Conservation (phyloP, 140 eudicot species). For the Eryngium alpinum region DNA sequence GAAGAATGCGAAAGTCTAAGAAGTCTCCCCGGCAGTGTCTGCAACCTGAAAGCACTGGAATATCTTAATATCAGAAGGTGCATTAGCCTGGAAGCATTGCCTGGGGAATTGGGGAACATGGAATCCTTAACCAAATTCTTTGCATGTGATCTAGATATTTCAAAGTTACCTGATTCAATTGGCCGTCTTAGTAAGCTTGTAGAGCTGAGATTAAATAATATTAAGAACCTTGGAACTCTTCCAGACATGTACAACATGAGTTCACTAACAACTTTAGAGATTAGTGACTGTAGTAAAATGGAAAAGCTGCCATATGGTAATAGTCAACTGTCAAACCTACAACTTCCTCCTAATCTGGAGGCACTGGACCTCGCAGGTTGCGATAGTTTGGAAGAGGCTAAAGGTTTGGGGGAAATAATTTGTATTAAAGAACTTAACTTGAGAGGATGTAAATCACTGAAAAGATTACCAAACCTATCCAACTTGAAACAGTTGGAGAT, state of each 20-base stretch:
- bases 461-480: background rate
- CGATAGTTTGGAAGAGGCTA: too few species aligned
- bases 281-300: background rate
- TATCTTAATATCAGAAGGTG: too few species aligned
- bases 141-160: background rate
- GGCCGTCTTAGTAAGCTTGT: background rate
- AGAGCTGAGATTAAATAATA: background rate
- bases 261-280: background rate
- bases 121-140: too few species aligned
- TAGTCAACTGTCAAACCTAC: background rate
- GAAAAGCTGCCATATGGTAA: background rate
- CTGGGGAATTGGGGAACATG: too few species aligned
- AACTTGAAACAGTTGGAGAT: background rate
- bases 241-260: background rate
- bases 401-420: too few species aligned
- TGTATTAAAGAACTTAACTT: too few species aligned
- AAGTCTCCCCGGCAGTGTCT: too few species aligned
- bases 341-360: slow-evolving; percentile 2
- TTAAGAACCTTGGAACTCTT: background rate
- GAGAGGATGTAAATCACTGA: background rate
- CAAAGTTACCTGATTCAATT: background rate
- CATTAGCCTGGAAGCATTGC: too few species aligned
- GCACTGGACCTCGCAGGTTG: too few species aligned
- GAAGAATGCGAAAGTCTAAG: too few species aligned
- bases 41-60: too few species aligned